Evolutionary conservation across 768 basidiomycete species (phyloP).

Genomic region (Russula foetens): DNA sequence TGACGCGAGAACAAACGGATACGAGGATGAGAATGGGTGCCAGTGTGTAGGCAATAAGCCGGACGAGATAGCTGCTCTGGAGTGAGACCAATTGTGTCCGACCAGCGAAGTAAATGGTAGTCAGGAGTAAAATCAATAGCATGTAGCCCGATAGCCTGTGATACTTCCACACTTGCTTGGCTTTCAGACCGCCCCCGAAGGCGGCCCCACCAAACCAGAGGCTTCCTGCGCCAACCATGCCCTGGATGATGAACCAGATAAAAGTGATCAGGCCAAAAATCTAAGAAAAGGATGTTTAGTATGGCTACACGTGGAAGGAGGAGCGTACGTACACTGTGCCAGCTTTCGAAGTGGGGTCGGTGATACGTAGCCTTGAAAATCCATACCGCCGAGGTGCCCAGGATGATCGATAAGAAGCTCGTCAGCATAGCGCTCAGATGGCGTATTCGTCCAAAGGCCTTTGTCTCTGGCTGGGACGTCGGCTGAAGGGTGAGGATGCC

Average conservation of each 20-base stretch:
- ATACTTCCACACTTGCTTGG: constrained; percentile 77
- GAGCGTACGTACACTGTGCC: constrained; percentile 57
- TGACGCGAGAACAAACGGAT: constrained; percentile 26
- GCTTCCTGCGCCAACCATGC: constrained; percentile 56
- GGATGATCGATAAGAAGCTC: constrained; percentile 47
- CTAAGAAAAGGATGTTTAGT: constrained; percentile 27
- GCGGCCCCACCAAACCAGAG: constrained; percentile 66
- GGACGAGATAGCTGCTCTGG: constrained; percentile 28
- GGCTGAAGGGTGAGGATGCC: constrained; percentile 73
- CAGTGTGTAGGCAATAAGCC: constrained; percentile 23
- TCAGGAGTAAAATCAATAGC: constrained; percentile 49
- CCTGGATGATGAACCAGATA: constrained; percentile 54
- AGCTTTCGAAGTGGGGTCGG: constrained; percentile 54
- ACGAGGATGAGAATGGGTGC: constrained; percentile 24
- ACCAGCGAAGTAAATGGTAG: constrained; percentile 64
- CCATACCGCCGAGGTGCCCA: constrained; percentile 53
- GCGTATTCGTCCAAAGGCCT: constrained; percentile 55
- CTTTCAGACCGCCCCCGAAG: constrained; percentile 65
- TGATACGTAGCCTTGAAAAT: constrained; percentile 49
- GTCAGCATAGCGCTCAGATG: constrained; percentile 59
- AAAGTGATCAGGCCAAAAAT: constrained; percentile 57
- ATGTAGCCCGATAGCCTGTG: constrained; percentile 77
- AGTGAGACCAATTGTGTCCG: constrained; percentile 53
- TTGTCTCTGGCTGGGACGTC: constrained; percentile 55
- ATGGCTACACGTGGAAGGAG: not conserved